Evolutionary conservation across 2,329 filamentous ascomycete species (phyloP).

Genomic region (Diaporthe amygdali): DNA sequence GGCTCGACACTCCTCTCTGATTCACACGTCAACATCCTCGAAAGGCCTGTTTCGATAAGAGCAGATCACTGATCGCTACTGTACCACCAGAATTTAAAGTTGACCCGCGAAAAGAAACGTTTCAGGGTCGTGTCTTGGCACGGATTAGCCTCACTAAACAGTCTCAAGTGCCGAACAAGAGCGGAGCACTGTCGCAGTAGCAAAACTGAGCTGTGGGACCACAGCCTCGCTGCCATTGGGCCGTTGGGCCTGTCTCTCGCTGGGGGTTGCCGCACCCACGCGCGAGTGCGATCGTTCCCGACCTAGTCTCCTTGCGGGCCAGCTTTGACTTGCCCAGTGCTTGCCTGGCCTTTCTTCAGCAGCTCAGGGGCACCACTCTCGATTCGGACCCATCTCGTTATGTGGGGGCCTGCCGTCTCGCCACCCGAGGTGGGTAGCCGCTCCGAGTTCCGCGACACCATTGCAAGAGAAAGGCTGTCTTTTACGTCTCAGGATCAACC

Average conservation of each 20-base stretch:
- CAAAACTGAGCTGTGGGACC: neutral
- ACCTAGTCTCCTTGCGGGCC: neutral
- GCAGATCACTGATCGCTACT: neutral
- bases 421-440: slow-evolving; percentile 1
- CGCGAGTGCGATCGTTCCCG: neutral
- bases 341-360: neutral
- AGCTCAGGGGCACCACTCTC: neutral
- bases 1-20: neutral
- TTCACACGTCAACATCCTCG: neutral
- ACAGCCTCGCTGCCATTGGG: neutral
- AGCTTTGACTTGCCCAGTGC: neutral
- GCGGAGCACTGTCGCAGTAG: slow-evolving; percentile 5
- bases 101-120: slow-evolving; percentile 15
- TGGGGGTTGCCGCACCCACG: neutral
- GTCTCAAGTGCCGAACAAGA: slow-evolving; percentile 19
- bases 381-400: neutral
- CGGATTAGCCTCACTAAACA: slow-evolving; percentile 14
- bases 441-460: neutral
- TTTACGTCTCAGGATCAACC: neutral
- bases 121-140: slow-evolving; percentile 19
- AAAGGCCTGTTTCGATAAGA: neutral
- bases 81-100: slow-evolving; percentile 6
- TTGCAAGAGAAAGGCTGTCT: neutral
- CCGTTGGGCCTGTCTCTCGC: neutral
- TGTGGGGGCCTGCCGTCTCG: neutral